Conservation (phyloP, 768 basidiomycete genomes). For the Leccinum obscurum region DNA sequence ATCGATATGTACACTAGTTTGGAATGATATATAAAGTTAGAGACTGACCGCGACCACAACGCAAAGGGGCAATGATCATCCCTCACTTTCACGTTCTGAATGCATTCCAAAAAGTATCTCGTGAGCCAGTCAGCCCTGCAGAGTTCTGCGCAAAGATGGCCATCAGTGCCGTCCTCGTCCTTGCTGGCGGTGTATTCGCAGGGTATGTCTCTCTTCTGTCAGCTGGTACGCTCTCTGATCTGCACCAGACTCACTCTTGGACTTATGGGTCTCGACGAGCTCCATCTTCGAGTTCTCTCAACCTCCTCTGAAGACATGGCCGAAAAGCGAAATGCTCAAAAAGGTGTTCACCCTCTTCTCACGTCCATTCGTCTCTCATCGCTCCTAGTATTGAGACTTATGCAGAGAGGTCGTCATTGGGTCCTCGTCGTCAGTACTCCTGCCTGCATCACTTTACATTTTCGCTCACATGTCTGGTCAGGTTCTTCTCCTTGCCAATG, state of each 20-base stretch:
- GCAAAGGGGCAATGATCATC: neutral
- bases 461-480: conserved; percentile 25
- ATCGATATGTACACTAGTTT: too few relatives aligned
- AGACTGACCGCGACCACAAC: neutral
- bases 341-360: conserved; percentile 42
- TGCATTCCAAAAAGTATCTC: conserved; percentile 1
- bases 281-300: conserved; percentile 84
- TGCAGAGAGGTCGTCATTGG: conserved; percentile 82
- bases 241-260: conserved; percentile 75
- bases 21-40: neutral
- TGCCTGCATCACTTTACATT: neutral
- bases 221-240: neutral
- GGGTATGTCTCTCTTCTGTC: conserved; percentile 48
- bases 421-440: conserved; percentile 73
- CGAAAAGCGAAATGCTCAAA: conserved; percentile 70
- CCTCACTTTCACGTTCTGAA: neutral
- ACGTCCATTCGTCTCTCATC: neutral
- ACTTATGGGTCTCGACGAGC: conserved; percentile 90
- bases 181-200: conserved; percentile 89
- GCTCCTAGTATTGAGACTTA: conserved; percentile 48
- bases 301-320: conserved; percentile 72
- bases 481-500: conserved; percentile 88
- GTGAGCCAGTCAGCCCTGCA: conserved; percentile 47
- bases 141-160: conserved; percentile 76
- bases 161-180: conserved; percentile 67